Percentiles rank a stretch among this genome's conserved stretches.
Conservation (phyloP, 2,329 filamentous ascomycete species). For the Aotearoamyces nothofagi region DNA sequence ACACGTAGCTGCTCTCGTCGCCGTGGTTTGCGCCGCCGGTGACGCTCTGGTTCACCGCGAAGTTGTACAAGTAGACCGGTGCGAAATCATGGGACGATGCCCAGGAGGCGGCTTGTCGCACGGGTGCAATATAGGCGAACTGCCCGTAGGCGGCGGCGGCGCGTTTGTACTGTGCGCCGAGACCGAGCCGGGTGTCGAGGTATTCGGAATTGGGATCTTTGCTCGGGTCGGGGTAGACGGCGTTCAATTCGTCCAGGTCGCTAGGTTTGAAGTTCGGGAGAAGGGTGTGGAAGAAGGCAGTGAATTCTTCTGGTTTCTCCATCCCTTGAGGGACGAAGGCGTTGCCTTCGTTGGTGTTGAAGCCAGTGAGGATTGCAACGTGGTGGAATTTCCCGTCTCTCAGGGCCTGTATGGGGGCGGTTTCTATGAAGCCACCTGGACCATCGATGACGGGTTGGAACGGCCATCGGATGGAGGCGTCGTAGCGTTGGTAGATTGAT, state of each 20-base stretch:
- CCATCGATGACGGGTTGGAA: conserved; percentile 59
- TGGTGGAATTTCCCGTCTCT: conserved; percentile 33
- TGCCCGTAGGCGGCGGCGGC: conserved; percentile 46
- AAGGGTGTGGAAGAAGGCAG: conserved; percentile 42
- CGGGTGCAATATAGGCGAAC: conserved; percentile 49
- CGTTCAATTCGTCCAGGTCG: conserved; percentile 39
- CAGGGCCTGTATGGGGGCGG: conserved; percentile 45
- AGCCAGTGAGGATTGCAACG: conserved; percentile 52
- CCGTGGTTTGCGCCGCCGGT: conserved; percentile 25
- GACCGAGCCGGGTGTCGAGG: conserved; percentile 19
- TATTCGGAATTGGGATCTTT: conserved; percentile 25
- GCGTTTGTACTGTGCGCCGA: conserved; percentile 40
- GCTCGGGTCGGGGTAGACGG: conserved; percentile 46
- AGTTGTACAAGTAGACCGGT: conserved; percentile 42
- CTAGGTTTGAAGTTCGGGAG: conserved; percentile 37
- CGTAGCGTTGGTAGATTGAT: conserved; percentile 27
- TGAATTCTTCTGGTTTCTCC: conserved; percentile 34
- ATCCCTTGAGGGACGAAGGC: conserved; percentile 40
- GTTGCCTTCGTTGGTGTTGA: conserved; percentile 55
- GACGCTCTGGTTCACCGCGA: conserved; percentile 27
- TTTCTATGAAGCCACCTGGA: conserved; percentile 37
- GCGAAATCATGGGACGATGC: conserved; percentile 10
- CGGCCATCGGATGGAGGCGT: conserved; percentile 35
- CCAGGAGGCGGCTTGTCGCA: conserved; percentile 40
- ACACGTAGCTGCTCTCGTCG: conserved; percentile 28